Conservation (phyloP, 768 basidiomycete genomes). For the Termitomyces sp. region DNA sequence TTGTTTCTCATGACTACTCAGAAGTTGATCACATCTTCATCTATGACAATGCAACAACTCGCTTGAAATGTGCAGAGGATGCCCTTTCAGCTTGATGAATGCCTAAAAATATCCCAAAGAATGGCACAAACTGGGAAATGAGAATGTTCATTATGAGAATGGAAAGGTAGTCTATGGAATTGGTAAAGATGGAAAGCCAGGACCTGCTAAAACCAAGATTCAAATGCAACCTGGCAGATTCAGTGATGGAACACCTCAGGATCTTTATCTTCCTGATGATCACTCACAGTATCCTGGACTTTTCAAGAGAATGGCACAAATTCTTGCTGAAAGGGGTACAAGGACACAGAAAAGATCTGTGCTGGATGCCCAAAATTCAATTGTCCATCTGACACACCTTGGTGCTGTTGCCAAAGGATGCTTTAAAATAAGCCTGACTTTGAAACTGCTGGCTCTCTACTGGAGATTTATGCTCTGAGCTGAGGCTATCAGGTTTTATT, state of each 20-base stretch:
- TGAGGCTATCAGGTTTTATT: neutral
- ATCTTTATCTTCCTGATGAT: too few species aligned
- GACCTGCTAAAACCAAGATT: conserved; percentile 15
- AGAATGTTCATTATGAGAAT: conserved; percentile 11
- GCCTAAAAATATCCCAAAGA: conserved; percentile 16
- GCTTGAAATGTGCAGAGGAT: conserved; percentile 19
- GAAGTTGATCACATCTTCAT: conserved; percentile 19
- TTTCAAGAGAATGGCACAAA: conserved; percentile 34
- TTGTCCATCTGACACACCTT: conserved; percentile 1
- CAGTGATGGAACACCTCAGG: conserved; percentile 24
- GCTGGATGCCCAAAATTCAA: conserved; percentile 15
- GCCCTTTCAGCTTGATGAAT: conserved; percentile 26
- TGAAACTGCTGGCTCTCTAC: conserved; percentile 12
- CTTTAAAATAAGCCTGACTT: conserved; percentile 32
- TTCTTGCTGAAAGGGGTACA: conserved; percentile 25
- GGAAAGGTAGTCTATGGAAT: conserved; percentile 19
- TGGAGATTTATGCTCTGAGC: neutral
- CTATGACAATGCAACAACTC: too few species aligned
- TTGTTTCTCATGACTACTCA: conserved; percentile 17
- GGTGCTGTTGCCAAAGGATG: conserved; percentile 18
- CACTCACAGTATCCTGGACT: too few species aligned
- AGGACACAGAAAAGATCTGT: conserved; percentile 22
- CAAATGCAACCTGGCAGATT: conserved; percentile 13
- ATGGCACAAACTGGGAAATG: conserved; percentile 2
- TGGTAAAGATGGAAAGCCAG: conserved; percentile 15